A percentile compares a stretch with the other conserved stretches of the same genome.
Conservation (phyloP, 768 basidiomycete species). For the Leucosporidium creatinivorum region DNA sequence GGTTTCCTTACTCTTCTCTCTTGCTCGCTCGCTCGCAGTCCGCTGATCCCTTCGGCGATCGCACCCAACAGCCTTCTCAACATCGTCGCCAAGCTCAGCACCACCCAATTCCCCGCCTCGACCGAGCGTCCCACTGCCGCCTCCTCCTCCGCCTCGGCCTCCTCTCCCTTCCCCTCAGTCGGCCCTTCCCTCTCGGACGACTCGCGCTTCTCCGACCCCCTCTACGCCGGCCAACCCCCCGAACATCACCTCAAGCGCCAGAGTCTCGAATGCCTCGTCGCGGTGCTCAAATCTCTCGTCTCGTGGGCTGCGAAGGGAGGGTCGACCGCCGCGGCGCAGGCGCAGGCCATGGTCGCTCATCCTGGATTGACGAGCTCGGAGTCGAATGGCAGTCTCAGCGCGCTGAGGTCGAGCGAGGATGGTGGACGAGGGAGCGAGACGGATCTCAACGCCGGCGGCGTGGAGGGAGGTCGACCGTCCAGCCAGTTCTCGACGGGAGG, state of each 20-base stretch:
- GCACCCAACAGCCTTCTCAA: conserved; percentile 58
- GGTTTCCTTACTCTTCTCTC: conserved; percentile 36
- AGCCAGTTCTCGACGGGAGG: neutral
- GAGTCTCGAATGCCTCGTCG: conserved; percentile 86
- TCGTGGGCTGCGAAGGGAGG: conserved; percentile 56
- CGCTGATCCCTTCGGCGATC: too few species aligned
- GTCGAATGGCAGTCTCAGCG: conserved; percentile 11
- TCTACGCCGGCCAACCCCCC: conserved; percentile 35
- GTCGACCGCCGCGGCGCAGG: conserved; percentile 15
- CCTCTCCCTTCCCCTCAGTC: conserved; percentile 48
- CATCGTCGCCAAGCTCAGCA: conserved; percentile 85
- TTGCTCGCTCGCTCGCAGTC: neutral
- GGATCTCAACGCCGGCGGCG: neutral
- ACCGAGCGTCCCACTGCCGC: conserved; percentile 18
- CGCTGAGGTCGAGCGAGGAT: conserved; percentile 11
- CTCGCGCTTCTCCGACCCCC: conserved; percentile 36
- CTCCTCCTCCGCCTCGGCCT: conserved; percentile 17
- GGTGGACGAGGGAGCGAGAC: conserved; percentile 21
- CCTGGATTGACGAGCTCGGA: conserved; percentile 29
- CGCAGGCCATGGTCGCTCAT: conserved; percentile 31
- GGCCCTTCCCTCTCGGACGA: conserved; percentile 57
- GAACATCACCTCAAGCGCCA: conserved; percentile 81
- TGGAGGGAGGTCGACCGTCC: neutral
- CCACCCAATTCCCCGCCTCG: conserved; percentile 46
- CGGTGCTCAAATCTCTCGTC: conserved; percentile 80